Base-by-base conservation (phyloP, 352 stramenopile species). In the Phytophthora pluvialis region DNA sequence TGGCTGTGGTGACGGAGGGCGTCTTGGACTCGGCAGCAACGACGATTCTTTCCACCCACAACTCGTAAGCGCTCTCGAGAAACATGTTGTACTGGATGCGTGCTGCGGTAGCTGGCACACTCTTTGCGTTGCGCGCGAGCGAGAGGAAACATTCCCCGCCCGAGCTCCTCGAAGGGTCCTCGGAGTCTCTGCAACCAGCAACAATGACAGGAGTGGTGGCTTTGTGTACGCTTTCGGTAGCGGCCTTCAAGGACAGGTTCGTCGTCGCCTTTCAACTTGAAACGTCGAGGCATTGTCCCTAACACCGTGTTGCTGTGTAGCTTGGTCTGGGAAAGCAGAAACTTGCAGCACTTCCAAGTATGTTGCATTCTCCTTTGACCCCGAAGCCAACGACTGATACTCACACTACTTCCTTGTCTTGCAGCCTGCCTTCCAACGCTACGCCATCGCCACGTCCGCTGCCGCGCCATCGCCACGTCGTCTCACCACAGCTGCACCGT, bases 1-100 rank as follows among this genome's bases (percentile, higher is more conserved):
- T 60, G 95, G 95, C 12, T 98, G 90, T 59, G 83, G 91, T 12
- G 93, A 98, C 59, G 94, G 93, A 21, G 95, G 95, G 0, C 79
- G 93, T 3, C 76, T 98, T 6, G 95, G 95, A 15, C 74, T 98
- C 4, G 91, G 91, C 5, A 70, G 18, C 3, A 78, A 72, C 12
- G 56, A 65, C 4, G 79, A 90, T 39, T 51, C 73, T 11, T 64
- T 75, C 3, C 72, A 80, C 16, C 84, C 84, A 5, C 71, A 90
- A 49, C 54, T 77, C 2, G 84, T 91, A 16, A 64, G 31, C 13
- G 52, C 79, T 38, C 64, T 93, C 2, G 72, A 80, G 25, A 70
- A 70, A 7, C 70, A 86, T n/a, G n/a, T 81, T 6, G 82, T 91
- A 0, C 10, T 87, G 31, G 81, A 90, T 21, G 79, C 87, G 0